Percentiles rank a stretch among this genome's conserved stretches.
Conservation (phyloP, 257 asterid species). For the Solanum paucissectum region DNA sequence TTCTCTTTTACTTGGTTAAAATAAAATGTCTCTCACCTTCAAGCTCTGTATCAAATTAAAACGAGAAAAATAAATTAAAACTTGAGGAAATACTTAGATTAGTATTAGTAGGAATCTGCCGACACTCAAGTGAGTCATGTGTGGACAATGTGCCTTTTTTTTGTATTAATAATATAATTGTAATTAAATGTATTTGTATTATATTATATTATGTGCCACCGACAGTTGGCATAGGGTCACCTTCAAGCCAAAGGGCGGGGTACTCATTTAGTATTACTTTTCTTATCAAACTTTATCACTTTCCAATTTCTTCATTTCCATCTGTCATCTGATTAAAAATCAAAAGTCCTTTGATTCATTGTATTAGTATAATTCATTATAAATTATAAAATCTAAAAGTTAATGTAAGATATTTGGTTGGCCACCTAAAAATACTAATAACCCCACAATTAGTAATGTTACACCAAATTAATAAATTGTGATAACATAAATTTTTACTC, state of each 20-base stretch:
- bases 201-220: background rate
- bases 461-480: background rate
- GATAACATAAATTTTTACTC: background rate
- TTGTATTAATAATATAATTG: background rate
- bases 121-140: background rate
- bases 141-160: background rate
- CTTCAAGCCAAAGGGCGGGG: background rate
- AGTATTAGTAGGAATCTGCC: background rate
- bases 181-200: background rate
- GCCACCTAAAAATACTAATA: background rate
- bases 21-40: accelerated
- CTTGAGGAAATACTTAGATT: accelerated
- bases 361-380: background rate
- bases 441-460: background rate
- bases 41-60: accelerated
- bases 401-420: background rate
- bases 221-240: background rate
- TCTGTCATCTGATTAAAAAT: background rate
- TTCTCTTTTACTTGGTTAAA: too few species aligned
- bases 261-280: background rate
- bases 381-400: background rate
- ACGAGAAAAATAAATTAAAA: background rate
- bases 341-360: background rate
- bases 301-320: background rate
- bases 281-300: background rate